Percentiles rank a stretch among this genome's conserved stretches.
These are phyloP conservation scores for Chenopodium formosanum DNA, from an alignment of 148 eudicot genomes.

Conservation along the genomic window DNA sequence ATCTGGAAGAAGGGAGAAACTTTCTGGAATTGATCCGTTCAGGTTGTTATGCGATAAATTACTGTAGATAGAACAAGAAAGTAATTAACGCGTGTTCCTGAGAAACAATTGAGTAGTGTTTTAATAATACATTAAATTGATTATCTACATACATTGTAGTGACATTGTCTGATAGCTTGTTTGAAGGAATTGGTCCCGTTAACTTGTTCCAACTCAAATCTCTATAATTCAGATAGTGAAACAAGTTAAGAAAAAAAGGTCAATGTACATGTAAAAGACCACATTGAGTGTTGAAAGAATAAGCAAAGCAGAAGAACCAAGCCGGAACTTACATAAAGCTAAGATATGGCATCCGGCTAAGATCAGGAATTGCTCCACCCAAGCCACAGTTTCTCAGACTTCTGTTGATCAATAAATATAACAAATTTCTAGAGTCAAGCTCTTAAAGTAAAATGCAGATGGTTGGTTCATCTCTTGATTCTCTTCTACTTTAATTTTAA, in stretches of 20 bases:
- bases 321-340: slow-evolving; percentile 61
- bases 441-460: not conserved
- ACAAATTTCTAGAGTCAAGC: not conserved
- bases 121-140: not conserved
- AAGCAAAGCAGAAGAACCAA: slow-evolving; percentile 1
- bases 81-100: not conserved
- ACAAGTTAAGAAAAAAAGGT: not conserved
- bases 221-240: slow-evolving; percentile 37
- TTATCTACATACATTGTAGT: slow-evolving; percentile 69
- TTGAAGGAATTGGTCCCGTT: slow-evolving; percentile 63
- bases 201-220: slow-evolving; percentile 79
- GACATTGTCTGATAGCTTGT: slow-evolving; percentile 56
- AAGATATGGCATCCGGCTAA: slow-evolving; percentile 58
- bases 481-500: not conserved
- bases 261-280: slow-evolving; percentile 1
- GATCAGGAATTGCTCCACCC: slow-evolving; percentile 73
- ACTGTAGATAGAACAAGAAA: slow-evolving; percentile 34
- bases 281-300: not conserved
- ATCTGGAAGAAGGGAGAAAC: slow-evolving; percentile 57
- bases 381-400: slow-evolving; percentile 87
- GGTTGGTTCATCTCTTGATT: not conserved
- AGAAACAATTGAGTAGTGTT: not conserved
- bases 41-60: slow-evolving; percentile 64
- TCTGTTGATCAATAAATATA: slow-evolving; percentile 43
- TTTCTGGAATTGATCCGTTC: slow-evolving; percentile 69